Base-by-base conservation (phyloP, 2,329 filamentous ascomycete species). In the Phyllosticta paracitricarpa region DNA sequence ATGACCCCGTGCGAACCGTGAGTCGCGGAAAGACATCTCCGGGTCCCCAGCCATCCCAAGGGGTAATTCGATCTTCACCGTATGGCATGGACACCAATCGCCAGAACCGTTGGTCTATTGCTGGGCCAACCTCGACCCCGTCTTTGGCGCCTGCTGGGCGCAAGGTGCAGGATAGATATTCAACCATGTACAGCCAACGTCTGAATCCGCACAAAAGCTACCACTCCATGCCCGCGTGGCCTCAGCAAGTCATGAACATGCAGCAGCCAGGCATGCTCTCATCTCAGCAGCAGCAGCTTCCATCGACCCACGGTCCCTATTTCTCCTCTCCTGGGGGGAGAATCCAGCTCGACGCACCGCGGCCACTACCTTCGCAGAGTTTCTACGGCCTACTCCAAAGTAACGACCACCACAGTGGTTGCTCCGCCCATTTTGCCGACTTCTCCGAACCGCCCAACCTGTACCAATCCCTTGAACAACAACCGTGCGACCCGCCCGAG, bases 401-500 rank as follows among this genome's bases (percentile, higher is more conserved):
- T 76, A 90, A 90, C 66, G 86, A 84, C 1, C 87, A 90, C 64
- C 84, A 88, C 70, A 78, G 81, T 0, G 86, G 86, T 26, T 75
- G 70, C 61, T 69, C 73, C 57, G 81, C 84, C 2, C 87, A 89
- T 72, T 91, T 89, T 71, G 81, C 87, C 3, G 87, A 90, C 66
- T 78, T 89, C 56, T 87, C 87, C 8, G 87, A 89, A 65, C 87
- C 87, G 3, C 89, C 89, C 9, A 88, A 93, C 71, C 76, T 93
- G 62, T 91, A 89, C 66, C 87, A 86, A 0, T 87, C 88, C 4
- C 79, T 93, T 2, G 82, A 86, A 61, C 88, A 91, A 68, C 86
- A 90, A 69, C 87, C 89, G 64, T 80, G 85, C 1, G 83, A 86
- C 6, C 89, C 89, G 6, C 88, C 89, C 0, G 85, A 88, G 0